Conservation (phyloP, 257 asterid species). For the Petunia axillaris region DNA sequence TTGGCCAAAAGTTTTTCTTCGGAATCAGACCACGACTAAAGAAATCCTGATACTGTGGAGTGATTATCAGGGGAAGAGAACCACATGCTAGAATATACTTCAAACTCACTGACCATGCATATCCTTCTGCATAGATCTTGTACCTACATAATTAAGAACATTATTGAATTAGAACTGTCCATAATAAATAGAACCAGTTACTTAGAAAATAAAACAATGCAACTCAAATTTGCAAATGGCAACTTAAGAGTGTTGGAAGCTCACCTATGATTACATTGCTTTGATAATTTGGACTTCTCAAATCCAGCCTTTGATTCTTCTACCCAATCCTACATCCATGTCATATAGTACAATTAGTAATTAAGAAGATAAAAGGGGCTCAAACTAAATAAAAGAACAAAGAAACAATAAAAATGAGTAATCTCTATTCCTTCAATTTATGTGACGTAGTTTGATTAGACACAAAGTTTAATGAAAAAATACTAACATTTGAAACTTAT, state of each 20-base stretch:
- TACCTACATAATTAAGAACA: conserved; percentile 42
- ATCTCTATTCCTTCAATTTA: too few relatives aligned
- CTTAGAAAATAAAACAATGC: background rate
- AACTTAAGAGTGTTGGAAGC: conserved; percentile 22
- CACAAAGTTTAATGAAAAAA: too few relatives aligned
- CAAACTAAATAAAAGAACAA: background rate
- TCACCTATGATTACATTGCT: conserved; percentile 69
- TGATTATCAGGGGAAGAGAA: conserved; percentile 56
- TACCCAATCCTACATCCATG: conserved; percentile 56
- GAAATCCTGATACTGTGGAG: conserved; percentile 63
- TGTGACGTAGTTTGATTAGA: too few relatives aligned
- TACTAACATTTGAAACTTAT: too few relatives aligned
- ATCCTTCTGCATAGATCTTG: conserved; percentile 86
- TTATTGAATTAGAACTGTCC: background rate
- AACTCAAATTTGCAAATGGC: background rate
- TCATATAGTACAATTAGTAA: background rate
- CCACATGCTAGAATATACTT: conserved; percentile 77
- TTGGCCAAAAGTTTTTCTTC: conserved; percentile 43
- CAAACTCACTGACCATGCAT: conserved; percentile 88
- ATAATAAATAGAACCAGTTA: too few relatives aligned
- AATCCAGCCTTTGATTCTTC: conserved; percentile 54
- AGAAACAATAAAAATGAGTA: background rate
- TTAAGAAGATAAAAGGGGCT: background rate
- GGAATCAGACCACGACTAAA: conserved; percentile 65
- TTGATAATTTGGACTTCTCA: conserved; percentile 53